Evolutionary conservation across 257 asterid genomes (phyloP).

Genomic region (Capsicum pubescens): DNA sequence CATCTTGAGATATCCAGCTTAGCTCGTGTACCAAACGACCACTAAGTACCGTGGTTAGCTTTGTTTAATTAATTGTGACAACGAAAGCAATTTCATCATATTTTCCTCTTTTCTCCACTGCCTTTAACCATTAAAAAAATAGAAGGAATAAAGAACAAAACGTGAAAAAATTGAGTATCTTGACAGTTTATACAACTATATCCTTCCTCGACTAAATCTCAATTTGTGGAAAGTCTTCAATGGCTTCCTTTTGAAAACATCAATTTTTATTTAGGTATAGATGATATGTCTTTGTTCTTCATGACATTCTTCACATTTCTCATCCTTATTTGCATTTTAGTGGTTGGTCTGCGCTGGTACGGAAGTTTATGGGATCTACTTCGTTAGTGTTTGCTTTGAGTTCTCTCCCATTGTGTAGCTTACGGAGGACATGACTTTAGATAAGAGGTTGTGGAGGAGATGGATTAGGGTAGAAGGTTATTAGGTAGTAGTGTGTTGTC

Average conservation of each 20-base stretch:
- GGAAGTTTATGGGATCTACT: not conserved
- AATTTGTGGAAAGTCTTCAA: too few species aligned
- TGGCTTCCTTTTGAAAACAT: too few species aligned
- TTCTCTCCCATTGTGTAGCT: not conserved
- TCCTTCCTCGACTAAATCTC: too few species aligned
- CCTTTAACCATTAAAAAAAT: not conserved
- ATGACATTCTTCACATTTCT: not conserved
- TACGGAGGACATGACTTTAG: too few species aligned
- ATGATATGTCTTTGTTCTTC: not conserved
- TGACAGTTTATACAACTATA: not conserved
- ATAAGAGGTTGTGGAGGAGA: too few species aligned
- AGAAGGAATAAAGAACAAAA: not conserved
- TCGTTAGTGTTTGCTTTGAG: not conserved
- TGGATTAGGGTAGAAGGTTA: too few species aligned
- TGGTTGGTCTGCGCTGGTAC: not conserved
- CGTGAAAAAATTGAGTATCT: not conserved
- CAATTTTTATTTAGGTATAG: too few species aligned
- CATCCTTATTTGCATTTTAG: not conserved
- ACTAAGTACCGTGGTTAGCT: not conserved
- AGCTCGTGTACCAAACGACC: too few species aligned
- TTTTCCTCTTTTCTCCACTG: not conserved
- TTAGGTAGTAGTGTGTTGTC: too few species aligned
- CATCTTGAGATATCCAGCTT: too few species aligned
- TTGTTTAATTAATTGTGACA: not conserved
- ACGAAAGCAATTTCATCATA: not conserved